Evolutionary conservation across 164 flowering plant species (phyloP).

Genomic region (Magnolia officinalis): DNA sequence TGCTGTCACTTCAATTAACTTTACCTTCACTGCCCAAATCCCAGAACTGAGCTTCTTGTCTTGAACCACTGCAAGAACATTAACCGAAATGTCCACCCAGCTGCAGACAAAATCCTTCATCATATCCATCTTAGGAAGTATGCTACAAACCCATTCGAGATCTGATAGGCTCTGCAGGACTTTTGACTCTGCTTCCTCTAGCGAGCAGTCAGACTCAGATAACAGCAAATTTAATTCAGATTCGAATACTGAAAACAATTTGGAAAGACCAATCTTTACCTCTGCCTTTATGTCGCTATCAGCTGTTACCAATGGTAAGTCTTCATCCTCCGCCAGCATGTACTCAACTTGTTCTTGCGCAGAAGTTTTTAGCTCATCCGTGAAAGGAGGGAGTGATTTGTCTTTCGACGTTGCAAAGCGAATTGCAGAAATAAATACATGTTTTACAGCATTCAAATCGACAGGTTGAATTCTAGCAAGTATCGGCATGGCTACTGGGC

Average conservation of each 20-base stretch:
- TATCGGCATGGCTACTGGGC: constrained; percentile 54
- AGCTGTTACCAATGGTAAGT: constrained; percentile 43
- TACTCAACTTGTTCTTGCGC: constrained; percentile 91
- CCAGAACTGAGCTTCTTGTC: constrained; percentile 43
- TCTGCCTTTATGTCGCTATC: constrained; percentile 70
- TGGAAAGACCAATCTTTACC: constrained; percentile 45
- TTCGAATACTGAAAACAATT: constrained; percentile 40
- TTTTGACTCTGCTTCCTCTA: constrained; percentile 31
- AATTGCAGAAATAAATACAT: constrained; percentile 69
- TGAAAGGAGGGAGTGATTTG: constrained; percentile 47
- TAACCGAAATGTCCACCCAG: constrained; percentile 58
- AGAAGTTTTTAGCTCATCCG: constrained; percentile 61
- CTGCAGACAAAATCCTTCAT: constrained; percentile 68
- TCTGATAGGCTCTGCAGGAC: constrained; percentile 45
- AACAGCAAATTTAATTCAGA: constrained; percentile 38
- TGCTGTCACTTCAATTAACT: constrained; percentile 55
- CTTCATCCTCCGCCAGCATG: constrained; percentile 85
- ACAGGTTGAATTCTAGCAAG: constrained; percentile 52
- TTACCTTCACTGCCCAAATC: constrained; percentile 65
- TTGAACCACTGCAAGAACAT: constrained; percentile 37
- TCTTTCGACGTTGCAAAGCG: constrained; percentile 60
- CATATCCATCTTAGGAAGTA: constrained; percentile 67
- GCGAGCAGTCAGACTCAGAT: constrained; percentile 20
- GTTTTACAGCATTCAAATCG: constrained; percentile 47
- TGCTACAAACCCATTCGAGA: constrained; percentile 70